Base-by-base conservation (phyloP, 768 basidiomycete genomes). In the Suillus variegatus region DNA sequence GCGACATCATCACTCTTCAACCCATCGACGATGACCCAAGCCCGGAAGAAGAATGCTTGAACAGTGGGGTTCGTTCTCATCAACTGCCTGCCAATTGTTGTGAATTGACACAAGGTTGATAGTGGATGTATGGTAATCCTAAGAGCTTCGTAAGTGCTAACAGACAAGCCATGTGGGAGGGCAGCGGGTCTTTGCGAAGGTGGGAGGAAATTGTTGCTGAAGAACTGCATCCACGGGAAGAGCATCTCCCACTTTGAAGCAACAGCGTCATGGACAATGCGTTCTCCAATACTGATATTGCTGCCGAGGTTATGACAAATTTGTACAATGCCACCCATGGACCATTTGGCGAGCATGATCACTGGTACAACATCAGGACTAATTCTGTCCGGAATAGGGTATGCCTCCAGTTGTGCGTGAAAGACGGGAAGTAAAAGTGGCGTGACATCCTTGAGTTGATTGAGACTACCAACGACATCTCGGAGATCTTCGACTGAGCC, bases 161-260 rank as follows among this genome's bases (percentile, higher is more conserved):
- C 56, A 36, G 56, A 63, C 20, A 63, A 38, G 14, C 54, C 62
- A 60, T n/a, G 38, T 6, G 56, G 40, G 25, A 60, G 52, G 14
- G 28, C 38, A 4, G n/a, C 9, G 6, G 56, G 52, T 61, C 43
- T 56, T 32, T 40, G 40, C 10, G 62, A 63, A 36, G 54, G 54
- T 36, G 40, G 51, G 3, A 63, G 54, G 57, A 63, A 63, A 25
- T 43, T 56, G 28, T 61, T 43, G 25, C 41, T 56, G 56, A 63
- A 60, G 62, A 63, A 63, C 25, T 41, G 52, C 62, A 63, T 63
- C 62, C 62, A 63, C 4, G 62, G 58, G 38, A 63, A 63, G 56
- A 63, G 25, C 20, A 20, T 43, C 1, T 63, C 57, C 62, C 62
- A 63, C 62, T 63, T 63, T 20, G 62, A 60, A n/a, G 54, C 62